Conservation (phyloP, 768 basidiomycete genomes). For the Boletellus emodensis region DNA sequence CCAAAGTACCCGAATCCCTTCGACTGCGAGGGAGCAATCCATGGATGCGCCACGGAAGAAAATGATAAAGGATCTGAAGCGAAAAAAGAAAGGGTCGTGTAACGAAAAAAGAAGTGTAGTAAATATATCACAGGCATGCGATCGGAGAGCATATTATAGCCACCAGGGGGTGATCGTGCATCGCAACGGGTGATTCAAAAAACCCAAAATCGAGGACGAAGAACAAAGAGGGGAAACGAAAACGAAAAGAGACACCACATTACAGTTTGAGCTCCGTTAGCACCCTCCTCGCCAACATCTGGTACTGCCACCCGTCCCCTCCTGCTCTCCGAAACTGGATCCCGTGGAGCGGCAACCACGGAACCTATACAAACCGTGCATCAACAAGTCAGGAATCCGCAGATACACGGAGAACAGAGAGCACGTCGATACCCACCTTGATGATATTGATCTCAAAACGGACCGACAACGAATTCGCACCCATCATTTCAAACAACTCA, state of each 20-base stretch:
- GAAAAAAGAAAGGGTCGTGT: neutral
- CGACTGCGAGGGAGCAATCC: neutral
- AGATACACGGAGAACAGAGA: neutral
- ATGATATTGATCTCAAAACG: slow-evolving; percentile 97
- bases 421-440: slow-evolving; percentile 57
- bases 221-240: neutral
- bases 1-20: slow-evolving; percentile 4
- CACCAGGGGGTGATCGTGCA: slow-evolving; percentile 8
- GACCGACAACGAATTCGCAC: slow-evolving; percentile 77
- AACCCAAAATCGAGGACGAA: neutral
- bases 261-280: slow-evolving; percentile 85
- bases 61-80: neutral
- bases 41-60: neutral
- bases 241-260: slow-evolving; percentile 15
- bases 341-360: slow-evolving; percentile 89
- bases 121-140: slow-evolving; percentile 22
- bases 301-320: slow-evolving; percentile 96
- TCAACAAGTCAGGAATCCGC: neutral
- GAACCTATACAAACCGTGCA: slow-evolving; percentile 53
- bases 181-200: neutral
- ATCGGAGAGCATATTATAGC: slow-evolving; percentile 23
- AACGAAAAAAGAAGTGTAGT: neutral
- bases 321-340: slow-evolving; percentile 90
- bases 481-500: slow-evolving; percentile 69
- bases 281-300: slow-evolving; percentile 87